Percentiles rank a stretch among this genome's conserved stretches.
Conservation (phyloP, 257 asterid species). For the Nicotiana otophora region DNA sequence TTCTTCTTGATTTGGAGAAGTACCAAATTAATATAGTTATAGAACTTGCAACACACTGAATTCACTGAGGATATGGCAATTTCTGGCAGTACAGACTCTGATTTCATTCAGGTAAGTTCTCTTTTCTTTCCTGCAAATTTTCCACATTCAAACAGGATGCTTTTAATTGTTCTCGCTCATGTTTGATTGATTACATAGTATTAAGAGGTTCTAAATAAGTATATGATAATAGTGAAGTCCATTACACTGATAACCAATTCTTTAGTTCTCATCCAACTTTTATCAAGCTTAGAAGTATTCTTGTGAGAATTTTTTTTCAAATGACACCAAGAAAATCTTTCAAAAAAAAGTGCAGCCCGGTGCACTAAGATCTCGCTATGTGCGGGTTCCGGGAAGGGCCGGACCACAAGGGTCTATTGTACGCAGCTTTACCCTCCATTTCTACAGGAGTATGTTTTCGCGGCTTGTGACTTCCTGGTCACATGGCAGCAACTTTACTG, state of each 20-base stretch:
- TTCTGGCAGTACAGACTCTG: neutral
- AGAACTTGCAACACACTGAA: neutral
- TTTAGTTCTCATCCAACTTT: neutral
- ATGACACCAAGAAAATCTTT: neutral
- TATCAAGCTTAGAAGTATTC: neutral
- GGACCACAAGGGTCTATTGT: no score
- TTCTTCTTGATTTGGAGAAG: neutral
- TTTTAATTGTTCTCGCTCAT: neutral
- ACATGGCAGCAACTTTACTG: no score
- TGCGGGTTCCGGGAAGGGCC: no score
- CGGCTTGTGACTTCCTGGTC: no score
- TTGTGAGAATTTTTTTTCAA: neutral
- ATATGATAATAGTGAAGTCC: neutral
- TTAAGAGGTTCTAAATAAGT: neutral
- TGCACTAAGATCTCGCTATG: no score
- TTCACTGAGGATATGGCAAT: neutral
- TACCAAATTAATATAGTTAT: neutral
- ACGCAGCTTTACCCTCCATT: no score
- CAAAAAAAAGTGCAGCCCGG: no score
- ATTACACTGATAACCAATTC: neutral
- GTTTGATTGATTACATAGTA: slow-evolving; percentile 9
- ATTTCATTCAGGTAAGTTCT: neutral
- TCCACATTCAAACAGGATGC: neutral
- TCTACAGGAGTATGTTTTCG: no score
- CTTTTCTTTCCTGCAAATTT: neutral